Evolutionary conservation across 1,284 basidiomycete genomes (phyloP), one percentile per base, ranked within the genome.

Genomic region (Pseudozyma thailandica): DNA sequence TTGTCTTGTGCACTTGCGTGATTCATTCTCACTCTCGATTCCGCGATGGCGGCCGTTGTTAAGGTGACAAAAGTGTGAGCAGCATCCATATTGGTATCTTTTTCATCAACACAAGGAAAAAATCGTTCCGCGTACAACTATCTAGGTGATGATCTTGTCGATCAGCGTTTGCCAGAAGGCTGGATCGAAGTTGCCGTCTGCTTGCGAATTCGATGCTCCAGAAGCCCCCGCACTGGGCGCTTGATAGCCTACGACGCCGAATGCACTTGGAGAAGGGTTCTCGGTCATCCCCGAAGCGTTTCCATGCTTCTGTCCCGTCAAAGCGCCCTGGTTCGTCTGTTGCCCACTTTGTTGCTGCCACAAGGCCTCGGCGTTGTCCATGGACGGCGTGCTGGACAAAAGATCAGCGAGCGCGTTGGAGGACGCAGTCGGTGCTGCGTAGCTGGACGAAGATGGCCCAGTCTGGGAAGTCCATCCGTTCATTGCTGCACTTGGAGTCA

Each of bases 71-170:
- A n/a, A n/a, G n/a, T n/a, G n/a, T n/a, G n/a, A n/a, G n/a, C n/a
- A n/a, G n/a, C n/a, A n/a, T n/a, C n/a, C n/a, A n/a, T n/a, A n/a
- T n/a, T n/a, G n/a, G n/a, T n/a, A n/a, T n/a, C n/a, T n/a, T n/a
- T n/a, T n/a, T n/a, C n/a, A n/a, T n/a, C n/a, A n/a, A n/a, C n/a
- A n/a, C n/a, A n/a, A n/a, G n/a, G n/a, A n/a, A n/a, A n/a, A n/a
- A n/a, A n/a, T n/a, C n/a, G n/a, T n/a, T n/a, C n/a, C n/a, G n/a
- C n/a, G n/a, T n/a, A n/a, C n/a, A n/a, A n/a, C n/a, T n/a, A n/a
- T n/a, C n/a, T n/a, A 73, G 31, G 63, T 73, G 57, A 71, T 60
- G 50, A 74, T 74, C 62, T 74, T 74, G 62, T 74, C 66, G 39
- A 74, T 74, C 38, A 74, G 48, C 13, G 58, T 66, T 50, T 70